Conservation (phyloP, 1,139 yeast genomes). For the Debaryomyces psychrophilus region DNA sequence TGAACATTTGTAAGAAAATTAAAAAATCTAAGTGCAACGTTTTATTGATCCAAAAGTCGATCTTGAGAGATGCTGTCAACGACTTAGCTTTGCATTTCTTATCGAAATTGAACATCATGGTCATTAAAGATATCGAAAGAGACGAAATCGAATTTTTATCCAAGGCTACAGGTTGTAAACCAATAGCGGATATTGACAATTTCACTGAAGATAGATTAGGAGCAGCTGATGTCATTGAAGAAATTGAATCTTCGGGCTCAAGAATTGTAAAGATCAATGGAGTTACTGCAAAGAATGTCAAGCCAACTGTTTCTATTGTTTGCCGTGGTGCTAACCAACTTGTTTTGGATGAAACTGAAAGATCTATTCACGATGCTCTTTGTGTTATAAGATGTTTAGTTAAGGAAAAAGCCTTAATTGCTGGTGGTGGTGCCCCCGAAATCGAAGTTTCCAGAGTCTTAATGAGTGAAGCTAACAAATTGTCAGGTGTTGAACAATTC, state of each 20-base stretch:
- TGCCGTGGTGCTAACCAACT: constrained; percentile 94
- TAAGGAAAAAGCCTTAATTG: constrained; percentile 90
- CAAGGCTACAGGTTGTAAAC: constrained; percentile 90
- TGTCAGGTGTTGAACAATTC: constrained; percentile 90
- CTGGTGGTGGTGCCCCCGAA: constrained; percentile 99
- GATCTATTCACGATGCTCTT: constrained; percentile 94
- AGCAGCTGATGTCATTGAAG: constrained; percentile 89
- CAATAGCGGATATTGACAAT: constrained; percentile 92
- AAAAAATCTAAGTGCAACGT: constrained; percentile 98
- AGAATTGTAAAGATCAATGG: constrained; percentile 91
- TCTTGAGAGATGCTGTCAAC: constrained; percentile 94
- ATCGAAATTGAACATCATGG: constrained; percentile 90
- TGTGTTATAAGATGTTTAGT: constrained; percentile 96
- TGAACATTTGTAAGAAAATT: constrained; percentile 93
- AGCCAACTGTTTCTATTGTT: constrained; percentile 85
- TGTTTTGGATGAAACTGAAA: constrained; percentile 92
- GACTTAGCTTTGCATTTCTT: constrained; percentile 94
- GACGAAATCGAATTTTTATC: constrained; percentile 95
- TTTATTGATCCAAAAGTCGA: constrained; percentile 88
- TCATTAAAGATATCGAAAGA: constrained; percentile 92
- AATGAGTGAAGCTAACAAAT: constrained; percentile 72
- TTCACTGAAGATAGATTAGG: constrained; percentile 94
- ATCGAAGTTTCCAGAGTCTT: constrained; percentile 86
- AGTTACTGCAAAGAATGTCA: constrained; percentile 55
- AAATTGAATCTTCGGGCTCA: constrained; percentile 90